These are phyloP conservation scores for Ailanthus altissimus DNA, from an alignment of 345 rosid genomes.

Conservation along the genomic window DNA sequence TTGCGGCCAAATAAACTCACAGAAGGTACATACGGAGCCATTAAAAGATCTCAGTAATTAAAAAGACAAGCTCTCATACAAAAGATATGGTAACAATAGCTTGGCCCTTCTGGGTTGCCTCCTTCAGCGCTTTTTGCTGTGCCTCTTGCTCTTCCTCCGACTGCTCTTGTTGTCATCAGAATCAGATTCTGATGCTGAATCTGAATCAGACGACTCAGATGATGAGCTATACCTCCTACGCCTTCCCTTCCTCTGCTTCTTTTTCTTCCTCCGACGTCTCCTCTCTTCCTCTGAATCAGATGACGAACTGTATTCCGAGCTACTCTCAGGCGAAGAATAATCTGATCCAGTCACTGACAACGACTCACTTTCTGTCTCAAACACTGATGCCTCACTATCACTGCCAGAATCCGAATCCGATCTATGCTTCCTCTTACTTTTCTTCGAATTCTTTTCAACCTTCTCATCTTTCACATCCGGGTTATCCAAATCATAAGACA, in stretches of 20 bases:
- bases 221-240: constrained; percentile 67
- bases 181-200: constrained; percentile 58
- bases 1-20: background rate
- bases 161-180: constrained; percentile 65
- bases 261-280: constrained; percentile 61
- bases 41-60: background rate
- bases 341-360: constrained; percentile 64
- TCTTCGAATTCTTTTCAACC: constrained; percentile 56
- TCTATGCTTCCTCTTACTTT: constrained; percentile 84
- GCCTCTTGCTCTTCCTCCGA: constrained; percentile 65
- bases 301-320: constrained; percentile 66
- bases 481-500: constrained; percentile 59
- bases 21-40: background rate
- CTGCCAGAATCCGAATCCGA: constrained; percentile 62
- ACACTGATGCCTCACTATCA: constrained; percentile 91
- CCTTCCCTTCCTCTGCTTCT: constrained; percentile 68
- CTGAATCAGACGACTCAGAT: constrained; percentile 77
- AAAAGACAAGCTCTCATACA: background rate
- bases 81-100: background rate
- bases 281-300: constrained; percentile 80
- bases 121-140: constrained; percentile 48
- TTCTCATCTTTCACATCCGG: constrained; percentile 45
- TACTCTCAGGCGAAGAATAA: constrained; percentile 62
- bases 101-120: background rate
- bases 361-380: constrained; percentile 71